A percentile compares a stretch with the other conserved stretches of the same genome.
Conservation (phyloP, 306 rosid species). For the Boehmeria nivea region DNA sequence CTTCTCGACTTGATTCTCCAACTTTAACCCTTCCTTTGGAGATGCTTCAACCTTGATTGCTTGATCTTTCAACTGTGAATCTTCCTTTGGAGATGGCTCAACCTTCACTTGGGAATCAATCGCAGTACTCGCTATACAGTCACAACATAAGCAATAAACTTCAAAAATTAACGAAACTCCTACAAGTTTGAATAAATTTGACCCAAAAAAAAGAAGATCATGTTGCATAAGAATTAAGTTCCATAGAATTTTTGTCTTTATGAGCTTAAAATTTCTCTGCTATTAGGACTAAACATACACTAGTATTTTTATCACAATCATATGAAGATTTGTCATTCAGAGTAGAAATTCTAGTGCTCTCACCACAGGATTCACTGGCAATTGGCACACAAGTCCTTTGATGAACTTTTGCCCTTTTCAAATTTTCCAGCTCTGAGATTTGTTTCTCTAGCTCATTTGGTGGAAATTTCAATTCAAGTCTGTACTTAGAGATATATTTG, state of each 20-base stretch:
- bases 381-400: not conserved
- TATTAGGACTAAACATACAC: too few species aligned
- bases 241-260: too few species aligned
- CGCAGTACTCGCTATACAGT: conserved; percentile 5
- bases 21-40: not conserved
- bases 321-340: not conserved
- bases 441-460: conserved; percentile 3
- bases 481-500: not conserved
- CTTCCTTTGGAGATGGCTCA: not conserved
- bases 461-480: conserved; percentile 3
- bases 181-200: too few species aligned
- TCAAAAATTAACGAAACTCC: not conserved
- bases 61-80: not conserved
- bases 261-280: too few species aligned
- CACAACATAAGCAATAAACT: not conserved
- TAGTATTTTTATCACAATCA: too few species aligned
- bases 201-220: too few species aligned
- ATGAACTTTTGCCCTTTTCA: not conserved
- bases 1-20: not conserved
- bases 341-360: not conserved
- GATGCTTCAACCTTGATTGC: not conserved
- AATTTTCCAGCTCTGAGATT: not conserved
- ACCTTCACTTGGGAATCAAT: not conserved
- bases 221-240: too few species aligned
- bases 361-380: not conserved